These are phyloP conservation scores for Kodamaea anthophila DNA, from an alignment of 1,139 yeast species.

Conservation along the genomic window DNA sequence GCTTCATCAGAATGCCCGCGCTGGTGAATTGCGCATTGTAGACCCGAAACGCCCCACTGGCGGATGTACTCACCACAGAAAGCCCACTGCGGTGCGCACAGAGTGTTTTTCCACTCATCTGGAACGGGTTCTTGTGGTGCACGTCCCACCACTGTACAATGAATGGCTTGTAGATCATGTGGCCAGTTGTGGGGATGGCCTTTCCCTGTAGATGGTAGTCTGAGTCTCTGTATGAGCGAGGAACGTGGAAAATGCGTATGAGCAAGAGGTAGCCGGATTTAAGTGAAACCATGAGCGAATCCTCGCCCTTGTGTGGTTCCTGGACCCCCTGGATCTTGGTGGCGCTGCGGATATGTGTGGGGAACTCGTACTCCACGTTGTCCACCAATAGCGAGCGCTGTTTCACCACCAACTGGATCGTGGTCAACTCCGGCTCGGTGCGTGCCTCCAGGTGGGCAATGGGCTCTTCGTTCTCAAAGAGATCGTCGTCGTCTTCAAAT, in stretches of 20 bases:
- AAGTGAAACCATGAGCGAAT: slow-evolving; percentile 36
- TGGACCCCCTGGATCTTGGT: slow-evolving; percentile 25
- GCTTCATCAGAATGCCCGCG: slow-evolving; percentile 32
- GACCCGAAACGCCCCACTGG: slow-evolving; percentile 32
- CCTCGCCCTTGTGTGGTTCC: slow-evolving; percentile 22
- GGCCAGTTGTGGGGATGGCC: slow-evolving; percentile 1
- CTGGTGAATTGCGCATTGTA: slow-evolving; percentile 30
- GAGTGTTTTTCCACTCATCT: slow-evolving; percentile 31
- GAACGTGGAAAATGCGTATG: slow-evolving; percentile 30
- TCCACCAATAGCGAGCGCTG: slow-evolving; percentile 31
- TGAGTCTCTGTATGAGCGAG: slow-evolving; percentile 23
- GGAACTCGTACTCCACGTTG: slow-evolving; percentile 27
- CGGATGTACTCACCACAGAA: slow-evolving; percentile 35
- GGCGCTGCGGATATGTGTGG: slow-evolving; percentile 33
- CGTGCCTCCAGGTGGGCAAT: neutral
- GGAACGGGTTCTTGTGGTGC: slow-evolving; percentile 18
- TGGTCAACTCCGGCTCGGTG: slow-evolving; percentile 3
- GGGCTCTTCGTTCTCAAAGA: slow-evolving; percentile 3
- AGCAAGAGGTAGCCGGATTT: slow-evolving; percentile 38
- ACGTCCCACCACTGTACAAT: slow-evolving; percentile 48
- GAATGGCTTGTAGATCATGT: slow-evolving; percentile 33
- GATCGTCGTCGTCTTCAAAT: slow-evolving; percentile 32
- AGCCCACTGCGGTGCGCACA: slow-evolving; percentile 33
- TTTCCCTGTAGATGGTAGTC: slow-evolving; percentile 16
- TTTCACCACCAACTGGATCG: slow-evolving; percentile 25